A percentile compares a stretch with the other conserved stretches of the same genome.
phyloP scores from a whole-genome alignment of 2,329 filamentous ascomycete species.

The Phyllosticta capitalensis region DNA sequence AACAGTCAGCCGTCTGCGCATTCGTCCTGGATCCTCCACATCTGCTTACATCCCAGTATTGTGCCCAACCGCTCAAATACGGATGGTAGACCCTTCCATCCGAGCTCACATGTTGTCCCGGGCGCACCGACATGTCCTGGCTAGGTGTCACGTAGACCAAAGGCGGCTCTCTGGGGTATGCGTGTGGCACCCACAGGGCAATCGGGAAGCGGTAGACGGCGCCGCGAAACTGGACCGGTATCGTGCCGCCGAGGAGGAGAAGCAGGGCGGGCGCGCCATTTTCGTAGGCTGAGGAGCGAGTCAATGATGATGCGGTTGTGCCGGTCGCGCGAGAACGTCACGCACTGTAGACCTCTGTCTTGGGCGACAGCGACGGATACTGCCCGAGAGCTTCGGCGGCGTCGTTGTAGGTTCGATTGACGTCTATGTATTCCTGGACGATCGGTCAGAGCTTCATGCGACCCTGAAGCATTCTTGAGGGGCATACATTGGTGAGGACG shows the following conservation, averaged over 20 bases:
- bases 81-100: constrained; percentile 94
- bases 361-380: constrained; percentile 69
- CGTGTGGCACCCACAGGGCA: constrained; percentile 85
- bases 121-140: constrained; percentile 78
- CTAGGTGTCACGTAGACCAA: constrained; percentile 83
- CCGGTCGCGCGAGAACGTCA: constrained; percentile 13
- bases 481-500: constrained; percentile 52
- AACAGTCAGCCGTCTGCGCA: neutral
- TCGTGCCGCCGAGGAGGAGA: constrained; percentile 73
- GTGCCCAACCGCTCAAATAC: constrained; percentile 80
- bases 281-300: constrained; percentile 59
- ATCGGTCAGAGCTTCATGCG: constrained; percentile 26
- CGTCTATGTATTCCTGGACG: constrained; percentile 77
- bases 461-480: neutral
- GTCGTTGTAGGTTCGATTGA: constrained; percentile 87
- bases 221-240: constrained; percentile 87
- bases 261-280: constrained; percentile 80
- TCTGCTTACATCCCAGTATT: constrained; percentile 76
- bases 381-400: constrained; percentile 72
- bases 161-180: constrained; percentile 77
- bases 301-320: neutral
- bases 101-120: constrained; percentile 88
- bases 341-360: constrained; percentile 93
- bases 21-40: neutral
- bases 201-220: constrained; percentile 85